Percentiles rank a stretch among this genome's conserved stretches.
Conservation (phyloP, 129 eudicot genomes). For the Artemisia tridentata region DNA sequence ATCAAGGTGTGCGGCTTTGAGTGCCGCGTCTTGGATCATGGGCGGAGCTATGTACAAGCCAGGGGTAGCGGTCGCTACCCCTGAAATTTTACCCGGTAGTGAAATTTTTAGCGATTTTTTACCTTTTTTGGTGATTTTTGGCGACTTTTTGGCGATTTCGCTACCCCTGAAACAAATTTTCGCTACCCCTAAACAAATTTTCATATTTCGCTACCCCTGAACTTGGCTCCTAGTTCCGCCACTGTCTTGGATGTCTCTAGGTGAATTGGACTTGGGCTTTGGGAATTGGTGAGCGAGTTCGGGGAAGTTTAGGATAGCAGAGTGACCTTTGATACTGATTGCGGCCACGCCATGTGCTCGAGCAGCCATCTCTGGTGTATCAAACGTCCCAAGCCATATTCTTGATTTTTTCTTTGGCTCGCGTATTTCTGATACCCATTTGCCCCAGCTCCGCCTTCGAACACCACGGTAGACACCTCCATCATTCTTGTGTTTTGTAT, state of each 20-base stretch:
- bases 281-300: constrained; percentile 22
- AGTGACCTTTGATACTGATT: constrained; percentile 29
- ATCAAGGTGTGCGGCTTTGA: constrained; percentile 14
- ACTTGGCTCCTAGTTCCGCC: too few relatives aligned
- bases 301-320: too few relatives aligned
- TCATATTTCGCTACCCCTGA: too few relatives aligned
- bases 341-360: constrained; percentile 46
- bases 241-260: constrained; percentile 27
- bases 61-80: too few relatives aligned
- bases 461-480: constrained; percentile 12
- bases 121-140: too few relatives aligned
- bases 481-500: too few relatives aligned
- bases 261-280: constrained; percentile 26
- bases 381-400: constrained; percentile 45
- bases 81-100: too few relatives aligned
- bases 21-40: constrained; percentile 12
- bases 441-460: constrained; percentile 31
- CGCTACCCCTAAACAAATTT: too few relatives aligned
- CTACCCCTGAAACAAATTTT: too few relatives aligned
- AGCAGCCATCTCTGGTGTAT: constrained; percentile 28
- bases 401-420: constrained; percentile 50
- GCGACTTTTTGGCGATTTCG: too few relatives aligned
- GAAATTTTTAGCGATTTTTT: too few relatives aligned
- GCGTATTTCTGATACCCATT: constrained; percentile 46
- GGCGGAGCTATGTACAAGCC: too few relatives aligned